phyloP scores from a whole-genome alignment of 2,329 filamentous ascomycete genomes.

The Clarireedia hainanense region DNA sequence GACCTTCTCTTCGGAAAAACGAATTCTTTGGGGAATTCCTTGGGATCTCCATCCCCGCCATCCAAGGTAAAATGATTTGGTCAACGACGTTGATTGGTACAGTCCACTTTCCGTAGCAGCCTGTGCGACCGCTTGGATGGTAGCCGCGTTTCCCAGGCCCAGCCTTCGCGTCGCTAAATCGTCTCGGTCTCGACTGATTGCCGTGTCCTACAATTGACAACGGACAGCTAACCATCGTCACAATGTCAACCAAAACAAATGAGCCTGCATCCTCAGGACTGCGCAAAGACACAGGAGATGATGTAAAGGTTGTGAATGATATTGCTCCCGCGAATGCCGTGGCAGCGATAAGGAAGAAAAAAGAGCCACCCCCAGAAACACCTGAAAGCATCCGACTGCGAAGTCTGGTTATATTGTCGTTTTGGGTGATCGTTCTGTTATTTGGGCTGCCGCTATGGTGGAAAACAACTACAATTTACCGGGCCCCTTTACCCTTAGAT shows the following conservation, averaged over 20 bases:
- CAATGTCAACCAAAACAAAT: conserved; percentile 18
- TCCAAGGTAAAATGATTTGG: too few species aligned
- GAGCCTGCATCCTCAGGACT: conserved; percentile 10
- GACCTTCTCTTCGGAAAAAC: too few species aligned
- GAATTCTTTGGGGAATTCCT: too few species aligned
- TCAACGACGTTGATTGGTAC: too few species aligned
- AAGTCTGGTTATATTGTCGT: conserved; percentile 70
- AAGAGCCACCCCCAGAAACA: conserved; percentile 65
- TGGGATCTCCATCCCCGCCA: too few species aligned
- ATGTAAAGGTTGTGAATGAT: conserved; percentile 10
- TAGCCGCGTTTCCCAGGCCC: neutral
- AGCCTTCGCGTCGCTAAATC: conserved; percentile 4
- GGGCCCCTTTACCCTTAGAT: conserved; percentile 73
- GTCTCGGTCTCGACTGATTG: neutral
- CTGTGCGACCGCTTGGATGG: neutral
- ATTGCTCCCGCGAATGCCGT: conserved; percentile 21
- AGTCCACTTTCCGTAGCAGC: neutral
- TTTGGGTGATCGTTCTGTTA: conserved; percentile 79
- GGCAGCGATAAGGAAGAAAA: conserved; percentile 20
- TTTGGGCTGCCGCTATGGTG: conserved; percentile 93
- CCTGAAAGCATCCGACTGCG: conserved; percentile 61
- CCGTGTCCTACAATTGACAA: neutral
- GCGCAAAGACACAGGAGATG: neutral
- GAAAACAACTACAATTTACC: conserved; percentile 86
- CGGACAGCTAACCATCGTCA: neutral